phyloP scores from a whole-genome alignment of 2,329 filamentous ascomycete genomes.

The Beauveria brongniartii region DNA sequence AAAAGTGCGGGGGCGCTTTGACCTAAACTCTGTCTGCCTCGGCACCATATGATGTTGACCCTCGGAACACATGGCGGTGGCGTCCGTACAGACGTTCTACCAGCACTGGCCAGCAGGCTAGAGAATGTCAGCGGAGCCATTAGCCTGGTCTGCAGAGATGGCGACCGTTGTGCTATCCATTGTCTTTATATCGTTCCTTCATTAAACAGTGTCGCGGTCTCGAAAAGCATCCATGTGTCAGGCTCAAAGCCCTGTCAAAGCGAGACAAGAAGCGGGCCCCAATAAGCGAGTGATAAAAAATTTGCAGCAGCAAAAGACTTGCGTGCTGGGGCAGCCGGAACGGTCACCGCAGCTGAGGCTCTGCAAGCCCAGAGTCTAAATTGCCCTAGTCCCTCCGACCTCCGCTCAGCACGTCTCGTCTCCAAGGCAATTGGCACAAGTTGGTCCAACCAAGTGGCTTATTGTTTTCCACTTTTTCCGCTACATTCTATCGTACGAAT shows the following conservation, averaged over 20 bases:
- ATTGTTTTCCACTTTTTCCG: neutral
- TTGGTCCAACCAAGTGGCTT: neutral
- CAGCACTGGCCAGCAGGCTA: too few relatives aligned
- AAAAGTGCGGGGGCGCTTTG: slow-evolving; percentile 4
- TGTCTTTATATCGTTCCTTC: neutral
- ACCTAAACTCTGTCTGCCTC: neutral
- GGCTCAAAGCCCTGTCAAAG: neutral
- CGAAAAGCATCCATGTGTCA: neutral
- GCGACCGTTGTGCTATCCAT: neutral
- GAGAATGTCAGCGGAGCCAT: too few relatives aligned
- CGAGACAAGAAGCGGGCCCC: neutral
- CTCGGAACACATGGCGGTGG: slow-evolving; percentile 7
- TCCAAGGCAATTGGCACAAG: neutral
- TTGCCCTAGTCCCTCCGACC: neutral
- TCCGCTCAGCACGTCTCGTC: neutral
- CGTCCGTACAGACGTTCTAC: neutral
- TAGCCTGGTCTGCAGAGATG: too few relatives aligned
- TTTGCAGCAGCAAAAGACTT: neutral
- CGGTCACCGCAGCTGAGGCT: neutral
- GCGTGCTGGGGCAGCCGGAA: neutral
- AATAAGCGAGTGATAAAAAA: neutral
- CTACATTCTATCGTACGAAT: neutral
- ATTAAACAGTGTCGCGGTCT: too few relatives aligned
- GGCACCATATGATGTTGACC: neutral
- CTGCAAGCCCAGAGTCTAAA: slow-evolving; percentile 6